Percentiles rank a stretch among this genome's conserved stretches.
Evolutionary conservation across 352 stramenopile genomes (phyloP).

Genomic region (Phytophthora cactorum): DNA sequence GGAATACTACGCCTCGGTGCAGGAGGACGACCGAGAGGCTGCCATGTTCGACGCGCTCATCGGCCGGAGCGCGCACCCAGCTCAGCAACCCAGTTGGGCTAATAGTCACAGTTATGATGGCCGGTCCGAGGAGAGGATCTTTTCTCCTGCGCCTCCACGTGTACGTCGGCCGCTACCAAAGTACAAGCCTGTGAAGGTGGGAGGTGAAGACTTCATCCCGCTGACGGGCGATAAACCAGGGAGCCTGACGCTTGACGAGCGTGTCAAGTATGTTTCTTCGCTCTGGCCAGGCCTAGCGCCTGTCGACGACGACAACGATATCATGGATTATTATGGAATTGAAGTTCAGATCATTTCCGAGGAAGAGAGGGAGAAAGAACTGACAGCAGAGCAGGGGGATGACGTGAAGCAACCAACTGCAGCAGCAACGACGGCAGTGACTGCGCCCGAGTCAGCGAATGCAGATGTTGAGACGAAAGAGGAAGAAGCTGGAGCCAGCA

Average conservation of each 20-base stretch:
- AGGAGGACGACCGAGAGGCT: conserved; percentile 39
- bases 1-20: conserved; percentile 56
- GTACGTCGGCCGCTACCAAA: conserved; percentile 42
- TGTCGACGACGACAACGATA: conserved; percentile 69
- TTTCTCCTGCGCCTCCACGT: conserved; percentile 8
- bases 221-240: conserved; percentile 51
- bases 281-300: conserved; percentile 72
- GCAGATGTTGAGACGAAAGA: conserved; percentile 16
- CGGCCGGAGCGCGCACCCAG: conserved; percentile 23
- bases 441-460: not conserved
- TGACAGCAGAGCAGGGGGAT: conserved; percentile 18
- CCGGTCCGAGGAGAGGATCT: conserved; percentile 9
- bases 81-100: conserved; percentile 13
- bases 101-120: conserved; percentile 4
- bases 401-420: not conserved
- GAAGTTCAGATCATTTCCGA: conserved; percentile 79
- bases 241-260: conserved; percentile 58
- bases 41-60: conserved; percentile 46
- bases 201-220: conserved; percentile 46
- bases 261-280: conserved; percentile 69
- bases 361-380: conserved; percentile 56
- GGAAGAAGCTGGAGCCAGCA: conserved; percentile 15
- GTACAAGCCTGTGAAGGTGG: conserved; percentile 54
- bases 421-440: conserved; percentile 1
- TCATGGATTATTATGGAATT: conserved; percentile 81